Conservation (phyloP, 2,329 filamentous ascomycete species). For the Rhinocladiella mackenziei region DNA sequence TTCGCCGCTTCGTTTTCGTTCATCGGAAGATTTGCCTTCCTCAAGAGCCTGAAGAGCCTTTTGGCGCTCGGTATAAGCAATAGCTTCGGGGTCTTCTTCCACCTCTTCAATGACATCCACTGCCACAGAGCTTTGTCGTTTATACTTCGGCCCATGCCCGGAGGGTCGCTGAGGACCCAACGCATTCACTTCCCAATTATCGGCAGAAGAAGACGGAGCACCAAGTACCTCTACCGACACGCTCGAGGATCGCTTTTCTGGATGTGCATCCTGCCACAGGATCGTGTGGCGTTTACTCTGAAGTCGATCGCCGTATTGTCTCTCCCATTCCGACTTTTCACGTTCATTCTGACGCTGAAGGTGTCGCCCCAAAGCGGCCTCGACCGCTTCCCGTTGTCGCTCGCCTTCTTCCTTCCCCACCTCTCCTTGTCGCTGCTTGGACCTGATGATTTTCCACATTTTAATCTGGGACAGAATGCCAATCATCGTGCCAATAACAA, state of each 20-base stretch:
- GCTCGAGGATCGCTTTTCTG: slow-evolving; percentile 33
- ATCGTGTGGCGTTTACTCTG: slow-evolving; percentile 43
- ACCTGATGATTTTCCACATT: slow-evolving; percentile 74
- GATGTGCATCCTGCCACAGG: slow-evolving; percentile 46
- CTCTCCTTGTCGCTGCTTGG: slow-evolving; percentile 47
- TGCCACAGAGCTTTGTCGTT: slow-evolving; percentile 23
- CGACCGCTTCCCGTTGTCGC: slow-evolving; percentile 58
- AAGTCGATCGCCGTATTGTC: slow-evolving; percentile 63
- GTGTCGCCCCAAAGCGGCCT: slow-evolving; percentile 65
- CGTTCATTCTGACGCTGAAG: slow-evolving; percentile 44
- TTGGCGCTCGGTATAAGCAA: slow-evolving; percentile 67
- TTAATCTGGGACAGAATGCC: slow-evolving; percentile 81
- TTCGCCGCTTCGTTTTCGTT: slow-evolving; percentile 6
- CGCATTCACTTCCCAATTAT: slow-evolving; percentile 24
- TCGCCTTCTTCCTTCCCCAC: slow-evolving; percentile 48
- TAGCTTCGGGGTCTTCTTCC: slow-evolving; percentile 18
- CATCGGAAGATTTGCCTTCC: slow-evolving; percentile 52
- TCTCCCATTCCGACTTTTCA: slow-evolving; percentile 65
- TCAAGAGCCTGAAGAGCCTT: slow-evolving; percentile 80
- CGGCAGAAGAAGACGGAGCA: slow-evolving; percentile 8
- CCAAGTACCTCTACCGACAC: slow-evolving; percentile 18
- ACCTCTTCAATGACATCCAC: slow-evolving; percentile 28
- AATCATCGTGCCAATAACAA: slow-evolving; percentile 67
- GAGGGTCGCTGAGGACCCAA: slow-evolving; percentile 9
- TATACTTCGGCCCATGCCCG: slow-evolving; percentile 17